Evolutionary conservation across 2,329 filamentous ascomycete species (phyloP).

Genomic region (Epichloe hybrida): DNA sequence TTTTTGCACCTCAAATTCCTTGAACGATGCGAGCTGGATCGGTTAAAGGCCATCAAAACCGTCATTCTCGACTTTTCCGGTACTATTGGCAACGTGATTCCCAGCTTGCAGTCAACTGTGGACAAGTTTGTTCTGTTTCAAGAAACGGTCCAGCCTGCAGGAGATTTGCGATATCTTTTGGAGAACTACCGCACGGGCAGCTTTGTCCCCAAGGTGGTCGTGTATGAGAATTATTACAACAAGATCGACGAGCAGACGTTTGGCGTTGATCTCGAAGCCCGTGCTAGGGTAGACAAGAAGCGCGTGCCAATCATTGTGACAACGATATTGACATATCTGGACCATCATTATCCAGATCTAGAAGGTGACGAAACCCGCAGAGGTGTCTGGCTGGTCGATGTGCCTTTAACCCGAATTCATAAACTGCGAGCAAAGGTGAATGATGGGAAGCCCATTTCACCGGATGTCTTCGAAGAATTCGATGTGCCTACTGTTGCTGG

Average conservation of each 20-base stretch:
- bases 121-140: slow-evolving; percentile 99
- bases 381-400: slow-evolving; percentile 88
- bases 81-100: slow-evolving; percentile 94
- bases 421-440: slow-evolving; percentile 73
- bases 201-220: slow-evolving; percentile 78
- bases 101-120: slow-evolving; percentile 84
- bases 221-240: slow-evolving; percentile 99
- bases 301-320: slow-evolving; percentile 88
- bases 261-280: slow-evolving; percentile 91
- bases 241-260: slow-evolving; percentile 96
- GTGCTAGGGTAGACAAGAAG: slow-evolving; percentile 87
- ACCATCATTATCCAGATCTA: slow-evolving; percentile 92
- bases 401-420: slow-evolving; percentile 74
- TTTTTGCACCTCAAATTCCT: slow-evolving; percentile 87
- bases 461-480: slow-evolving; percentile 70
- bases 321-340: slow-evolving; percentile 83
- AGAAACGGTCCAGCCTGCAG: slow-evolving; percentile 88
- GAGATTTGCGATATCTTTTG: slow-evolving; percentile 82
- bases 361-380: slow-evolving; percentile 90
- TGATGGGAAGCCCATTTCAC: slow-evolving; percentile 65
- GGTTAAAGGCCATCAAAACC: slow-evolving; percentile 94
- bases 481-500: slow-evolving; percentile 91
- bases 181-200: slow-evolving; percentile 95
- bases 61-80: slow-evolving; percentile 96
- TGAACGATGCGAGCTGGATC: slow-evolving; percentile 91